Evolutionary conservation across 352 stramenopile species (phyloP).

Genomic region (Thalassiosira tumida): DNA sequence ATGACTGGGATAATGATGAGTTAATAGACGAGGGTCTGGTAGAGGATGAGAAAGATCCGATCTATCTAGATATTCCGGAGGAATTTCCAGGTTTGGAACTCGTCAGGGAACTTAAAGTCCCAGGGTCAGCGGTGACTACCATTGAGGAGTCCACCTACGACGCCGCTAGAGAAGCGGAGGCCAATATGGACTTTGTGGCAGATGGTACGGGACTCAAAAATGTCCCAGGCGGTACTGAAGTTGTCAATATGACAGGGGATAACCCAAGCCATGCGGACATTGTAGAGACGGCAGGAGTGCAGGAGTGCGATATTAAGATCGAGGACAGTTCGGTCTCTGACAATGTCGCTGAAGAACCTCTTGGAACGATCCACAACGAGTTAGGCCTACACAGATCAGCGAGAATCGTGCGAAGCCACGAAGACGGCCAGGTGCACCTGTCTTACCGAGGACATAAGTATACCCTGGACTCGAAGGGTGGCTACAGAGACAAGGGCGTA

Average conservation of each 20-base stretch:
- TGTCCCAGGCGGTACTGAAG: too few species aligned
- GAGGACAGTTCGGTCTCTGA: neutral
- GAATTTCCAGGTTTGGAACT: neutral
- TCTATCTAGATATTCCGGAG: neutral
- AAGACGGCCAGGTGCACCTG: neutral
- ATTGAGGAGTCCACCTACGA: neutral
- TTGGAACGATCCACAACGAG: neutral
- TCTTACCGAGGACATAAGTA: neutral
- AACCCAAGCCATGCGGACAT: too few species aligned
- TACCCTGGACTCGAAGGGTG: too few species aligned
- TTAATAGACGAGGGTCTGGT: neutral
- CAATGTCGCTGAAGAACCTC: neutral
- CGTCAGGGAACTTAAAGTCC: neutral
- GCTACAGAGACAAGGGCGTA: too few species aligned
- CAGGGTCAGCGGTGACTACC: neutral
- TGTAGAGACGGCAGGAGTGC: neutral
- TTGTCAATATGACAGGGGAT: too few species aligned
- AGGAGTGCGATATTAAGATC: neutral
- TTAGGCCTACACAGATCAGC: neutral
- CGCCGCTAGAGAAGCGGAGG: neutral
- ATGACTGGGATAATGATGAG: conserved; percentile 1
- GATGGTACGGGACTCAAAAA: too few species aligned
- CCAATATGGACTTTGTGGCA: neutral
- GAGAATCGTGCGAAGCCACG: neutral
- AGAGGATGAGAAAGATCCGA: neutral